Percentiles rank a stretch among this genome's conserved stretches.
Evolutionary conservation across 495 filamentous ascomycete genomes (phyloP).

Genomic region (Daldinia vernicosa): DNA sequence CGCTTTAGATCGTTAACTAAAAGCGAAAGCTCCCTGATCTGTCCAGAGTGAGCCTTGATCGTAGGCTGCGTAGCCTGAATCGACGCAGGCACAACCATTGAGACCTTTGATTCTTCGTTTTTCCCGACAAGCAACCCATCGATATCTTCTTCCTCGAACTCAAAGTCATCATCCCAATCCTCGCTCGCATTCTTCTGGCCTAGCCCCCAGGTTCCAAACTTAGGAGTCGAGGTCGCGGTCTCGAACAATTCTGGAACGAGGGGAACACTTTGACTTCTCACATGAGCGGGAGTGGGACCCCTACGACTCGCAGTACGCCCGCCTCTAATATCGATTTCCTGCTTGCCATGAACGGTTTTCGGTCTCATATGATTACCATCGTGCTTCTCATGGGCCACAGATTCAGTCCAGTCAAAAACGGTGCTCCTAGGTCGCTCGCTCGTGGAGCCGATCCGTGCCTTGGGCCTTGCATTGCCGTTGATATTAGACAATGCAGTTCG

Average conservation of each 20-base stretch:
- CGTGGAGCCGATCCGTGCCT: constrained; percentile 46
- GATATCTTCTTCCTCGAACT: constrained; percentile 65
- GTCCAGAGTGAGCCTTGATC: constrained; percentile 84
- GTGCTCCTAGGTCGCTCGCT: constrained; percentile 64
- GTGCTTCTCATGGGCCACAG: constrained; percentile 63
- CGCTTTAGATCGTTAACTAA: constrained; percentile 73
- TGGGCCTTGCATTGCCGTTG: constrained; percentile 51
- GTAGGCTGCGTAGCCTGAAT: constrained; percentile 87
- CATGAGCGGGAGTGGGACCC: constrained; percentile 77
- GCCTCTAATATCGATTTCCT: constrained; percentile 74
- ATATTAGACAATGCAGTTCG: constrained; percentile 53
- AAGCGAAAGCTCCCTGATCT: constrained; percentile 83
- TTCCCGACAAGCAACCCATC: constrained; percentile 50
- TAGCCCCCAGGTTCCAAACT: constrained; percentile 89
- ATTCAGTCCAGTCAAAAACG: constrained; percentile 90
- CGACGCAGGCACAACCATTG: constrained; percentile 80
- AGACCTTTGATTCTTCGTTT: constrained; percentile 57
- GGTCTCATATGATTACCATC: constrained; percentile 73
- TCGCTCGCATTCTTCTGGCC: constrained; percentile 84
- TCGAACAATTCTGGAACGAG: constrained; percentile 71
- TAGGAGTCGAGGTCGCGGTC: constrained; percentile 68
- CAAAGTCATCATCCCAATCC: constrained; percentile 88
- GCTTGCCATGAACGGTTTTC: constrained; percentile 91
- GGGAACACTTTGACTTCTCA: constrained; percentile 96
- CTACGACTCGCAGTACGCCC: constrained; percentile 79